Evolutionary conservation across 768 basidiomycete species (phyloP).

Genomic region (Tylopilus subfusipes): DNA sequence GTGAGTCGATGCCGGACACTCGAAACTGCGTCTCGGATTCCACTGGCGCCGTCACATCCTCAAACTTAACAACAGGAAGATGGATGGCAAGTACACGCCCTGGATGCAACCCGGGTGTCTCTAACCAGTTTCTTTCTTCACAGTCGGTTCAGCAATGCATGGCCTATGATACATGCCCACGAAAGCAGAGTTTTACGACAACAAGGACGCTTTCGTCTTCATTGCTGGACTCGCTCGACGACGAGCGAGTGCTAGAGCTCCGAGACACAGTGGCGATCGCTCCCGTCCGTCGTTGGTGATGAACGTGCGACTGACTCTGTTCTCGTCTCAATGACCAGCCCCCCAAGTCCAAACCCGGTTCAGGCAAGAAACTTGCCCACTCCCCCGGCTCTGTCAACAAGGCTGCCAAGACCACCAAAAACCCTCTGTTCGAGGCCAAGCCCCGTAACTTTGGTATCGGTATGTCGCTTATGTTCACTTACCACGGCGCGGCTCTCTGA

Average conservation of each 20-base stretch:
- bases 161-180: slow-evolving; percentile 8
- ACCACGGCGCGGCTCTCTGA: background rate
- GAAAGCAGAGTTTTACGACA: slow-evolving; percentile 37
- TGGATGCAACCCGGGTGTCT: slow-evolving; percentile 34
- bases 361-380: slow-evolving; percentile 81
- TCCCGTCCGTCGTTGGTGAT: slow-evolving; percentile 21
- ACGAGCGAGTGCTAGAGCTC: slow-evolving; percentile 49
- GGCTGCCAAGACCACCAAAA: slow-evolving; percentile 73
- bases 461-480: slow-evolving; percentile 35
- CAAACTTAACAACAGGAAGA: slow-evolving; percentile 30
- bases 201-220: slow-evolving; percentile 37
- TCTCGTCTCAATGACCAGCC: slow-evolving; percentile 93
- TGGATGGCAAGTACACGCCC: slow-evolving; percentile 49
- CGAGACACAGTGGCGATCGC: slow-evolving; percentile 39
- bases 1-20: slow-evolving; percentile 40
- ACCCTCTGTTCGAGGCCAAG: slow-evolving; percentile 90
- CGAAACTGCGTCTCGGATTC: slow-evolving; percentile 31
- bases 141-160: slow-evolving; percentile 26
- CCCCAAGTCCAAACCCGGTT: slow-evolving; percentile 62
- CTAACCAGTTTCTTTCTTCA: slow-evolving; percentile 16
- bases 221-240: slow-evolving; percentile 40
- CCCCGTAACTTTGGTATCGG: slow-evolving; percentile 96
- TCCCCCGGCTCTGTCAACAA: slow-evolving; percentile 82
- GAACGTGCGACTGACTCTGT: slow-evolving; percentile 36
- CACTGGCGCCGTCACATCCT: slow-evolving; percentile 39